Conservation (phyloP, 352 stramenopile species). For the Thraustotheca clavata region DNA sequence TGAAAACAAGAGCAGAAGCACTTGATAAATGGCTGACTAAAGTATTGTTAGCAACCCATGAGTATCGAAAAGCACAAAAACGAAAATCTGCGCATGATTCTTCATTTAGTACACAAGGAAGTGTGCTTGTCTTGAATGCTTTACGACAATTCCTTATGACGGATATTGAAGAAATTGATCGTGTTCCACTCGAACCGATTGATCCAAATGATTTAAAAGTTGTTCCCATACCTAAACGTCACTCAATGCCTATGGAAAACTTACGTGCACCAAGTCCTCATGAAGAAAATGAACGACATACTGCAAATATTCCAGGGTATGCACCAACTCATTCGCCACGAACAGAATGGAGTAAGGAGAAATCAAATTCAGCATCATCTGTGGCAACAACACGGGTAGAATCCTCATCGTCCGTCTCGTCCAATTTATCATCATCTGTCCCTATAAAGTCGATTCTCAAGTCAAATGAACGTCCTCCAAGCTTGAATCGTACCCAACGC, state of each 20-base stretch:
- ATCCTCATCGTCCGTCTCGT: background rate
- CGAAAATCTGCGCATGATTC: background rate
- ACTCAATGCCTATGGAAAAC: background rate
- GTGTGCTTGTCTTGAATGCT: constrained; percentile 7
- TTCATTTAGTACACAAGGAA: constrained; percentile 6
- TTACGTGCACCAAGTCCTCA: background rate
- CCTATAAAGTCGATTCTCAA: constrained; percentile 14
- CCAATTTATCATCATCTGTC: background rate
- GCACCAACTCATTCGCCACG: background rate
- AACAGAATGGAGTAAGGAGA: constrained; percentile 1
- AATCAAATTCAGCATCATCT: constrained; percentile 1
- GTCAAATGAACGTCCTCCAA: constrained; percentile 7
- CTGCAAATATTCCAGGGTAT: constrained; percentile 1
- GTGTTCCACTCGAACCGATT: background rate
- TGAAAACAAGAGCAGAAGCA: constrained; percentile 7
- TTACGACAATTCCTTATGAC: constrained; percentile 7
- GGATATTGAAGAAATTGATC: constrained; percentile 19
- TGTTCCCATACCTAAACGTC: background rate
- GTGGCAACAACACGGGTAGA: background rate
- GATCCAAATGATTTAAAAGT: constrained; percentile 2
- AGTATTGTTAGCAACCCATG: background rate
- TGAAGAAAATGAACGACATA: constrained; percentile 9
- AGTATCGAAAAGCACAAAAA: constrained; percentile 20
- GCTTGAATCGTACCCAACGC: background rate
- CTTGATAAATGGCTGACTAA: constrained; percentile 20